phyloP scores from a whole-genome alignment of 164 flowering plant genomes.

The Santalum album region DNA sequence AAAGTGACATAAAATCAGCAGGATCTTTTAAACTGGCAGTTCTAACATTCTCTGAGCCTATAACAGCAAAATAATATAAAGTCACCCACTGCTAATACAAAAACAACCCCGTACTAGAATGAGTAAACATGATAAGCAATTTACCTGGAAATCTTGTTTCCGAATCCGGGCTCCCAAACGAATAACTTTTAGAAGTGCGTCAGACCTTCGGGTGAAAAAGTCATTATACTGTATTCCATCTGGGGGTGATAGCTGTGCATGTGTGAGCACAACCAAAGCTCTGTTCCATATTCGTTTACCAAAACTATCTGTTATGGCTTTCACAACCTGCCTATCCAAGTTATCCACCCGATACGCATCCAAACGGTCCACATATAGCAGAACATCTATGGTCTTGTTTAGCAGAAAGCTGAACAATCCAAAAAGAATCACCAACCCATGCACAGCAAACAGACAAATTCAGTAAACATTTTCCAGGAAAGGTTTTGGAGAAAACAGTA shows the following conservation, averaged over 20 bases:
- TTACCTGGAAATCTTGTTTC: slow-evolving; percentile 43
- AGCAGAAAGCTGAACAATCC: slow-evolving; percentile 62
- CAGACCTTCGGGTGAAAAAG: slow-evolving; percentile 68
- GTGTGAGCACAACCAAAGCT: slow-evolving; percentile 76
- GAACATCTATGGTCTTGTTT: slow-evolving; percentile 87
- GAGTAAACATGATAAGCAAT: not conserved
- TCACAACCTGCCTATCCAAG: slow-evolving; percentile 78
- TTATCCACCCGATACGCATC: slow-evolving; percentile 92
- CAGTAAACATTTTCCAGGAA: too few species aligned
- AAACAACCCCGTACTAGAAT: not conserved
- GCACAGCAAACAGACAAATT: too few species aligned
- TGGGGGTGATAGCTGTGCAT: slow-evolving; percentile 93
- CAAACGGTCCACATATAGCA: slow-evolving; percentile 91
- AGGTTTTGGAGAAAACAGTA: too few species aligned
- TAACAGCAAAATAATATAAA: too few species aligned
- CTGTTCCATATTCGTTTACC: slow-evolving; percentile 88
- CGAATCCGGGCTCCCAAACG: slow-evolving; percentile 50
- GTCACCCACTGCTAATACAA: too few species aligned
- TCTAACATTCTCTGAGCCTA: too few species aligned
- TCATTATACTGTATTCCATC: slow-evolving; percentile 81
- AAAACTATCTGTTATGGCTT: slow-evolving; percentile 76
- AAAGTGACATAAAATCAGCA: too few species aligned
- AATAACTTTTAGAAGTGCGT: slow-evolving; percentile 63
- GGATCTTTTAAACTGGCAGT: too few species aligned
- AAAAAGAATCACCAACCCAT: not conserved